Evolutionary conservation across 2,329 filamentous ascomycete genomes (phyloP).

Genomic region (Pseudofabraea citricarpa): DNA sequence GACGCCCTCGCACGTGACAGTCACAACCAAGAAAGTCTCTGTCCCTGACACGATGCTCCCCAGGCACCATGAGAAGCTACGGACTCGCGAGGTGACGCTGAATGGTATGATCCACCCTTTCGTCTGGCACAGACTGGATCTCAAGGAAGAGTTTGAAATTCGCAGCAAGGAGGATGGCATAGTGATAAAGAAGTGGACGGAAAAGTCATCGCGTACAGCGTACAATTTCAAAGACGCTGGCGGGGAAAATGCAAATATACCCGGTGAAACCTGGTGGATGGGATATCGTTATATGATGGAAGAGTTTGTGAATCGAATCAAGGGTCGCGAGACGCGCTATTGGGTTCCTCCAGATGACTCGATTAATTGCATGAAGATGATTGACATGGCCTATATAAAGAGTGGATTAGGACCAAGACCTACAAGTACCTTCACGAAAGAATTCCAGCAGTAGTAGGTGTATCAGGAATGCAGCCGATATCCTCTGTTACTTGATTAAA

Average conservation of each 20-base stretch:
- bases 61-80: too few relatives aligned
- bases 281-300: constrained; percentile 42
- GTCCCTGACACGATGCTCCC: too few relatives aligned
- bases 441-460: too few relatives aligned
- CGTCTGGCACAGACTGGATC: too few relatives aligned
- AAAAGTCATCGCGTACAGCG: constrained; percentile 7
- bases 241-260: constrained; percentile 3
- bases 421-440: too few relatives aligned
- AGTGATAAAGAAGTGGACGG: constrained; percentile 9
- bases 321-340: constrained; percentile 19
- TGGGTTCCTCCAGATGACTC: constrained; percentile 38
- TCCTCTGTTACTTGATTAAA: too few relatives aligned
- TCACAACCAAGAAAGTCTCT: too few relatives aligned
- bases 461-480: too few relatives aligned
- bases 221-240: constrained; percentile 11
- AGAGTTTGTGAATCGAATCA: constrained; percentile 40
- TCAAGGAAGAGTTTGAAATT: too few relatives aligned
- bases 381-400: constrained; percentile 42
- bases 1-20: too few relatives aligned
- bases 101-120: too few relatives aligned
- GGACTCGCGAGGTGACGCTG: too few relatives aligned
- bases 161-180: constrained; percentile 2
- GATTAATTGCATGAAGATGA: constrained; percentile 38
- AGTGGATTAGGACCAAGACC: constrained; percentile 27
- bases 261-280: constrained; percentile 21